A percentile compares a stretch with the other conserved stretches of the same genome.
Evolutionary conservation across 305 asterid genomes (phyloP).

Genomic region (Fraxinus sp.): DNA sequence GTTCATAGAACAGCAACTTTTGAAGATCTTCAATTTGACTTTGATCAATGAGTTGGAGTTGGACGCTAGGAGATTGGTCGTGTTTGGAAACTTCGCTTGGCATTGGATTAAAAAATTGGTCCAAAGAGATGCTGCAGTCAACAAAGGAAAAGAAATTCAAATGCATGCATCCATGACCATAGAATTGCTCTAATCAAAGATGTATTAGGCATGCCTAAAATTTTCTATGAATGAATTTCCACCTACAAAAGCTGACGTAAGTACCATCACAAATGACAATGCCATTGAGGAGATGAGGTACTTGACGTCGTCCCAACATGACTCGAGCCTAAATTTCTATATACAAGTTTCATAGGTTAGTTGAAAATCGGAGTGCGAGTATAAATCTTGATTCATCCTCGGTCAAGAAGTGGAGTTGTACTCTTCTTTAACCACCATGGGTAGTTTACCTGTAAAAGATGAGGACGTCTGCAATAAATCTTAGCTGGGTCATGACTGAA

Average conservation of each 20-base stretch:
- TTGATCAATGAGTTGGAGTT: constrained; percentile 42
- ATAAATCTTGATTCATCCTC: constrained; percentile 3
- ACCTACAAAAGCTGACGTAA: constrained; percentile 1
- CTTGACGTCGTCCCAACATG: neutral
- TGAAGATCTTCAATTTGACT: constrained; percentile 56
- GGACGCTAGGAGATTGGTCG: constrained; percentile 31
- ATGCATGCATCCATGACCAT: constrained; percentile 5
- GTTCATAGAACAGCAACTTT: constrained; percentile 46
- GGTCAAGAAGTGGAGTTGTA: constrained; percentile 14
- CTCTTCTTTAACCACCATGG: constrained; percentile 1
- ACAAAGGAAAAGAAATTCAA: constrained; percentile 17
- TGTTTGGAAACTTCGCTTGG: constrained; percentile 40
- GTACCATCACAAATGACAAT: neutral
- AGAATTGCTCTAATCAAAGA: neutral
- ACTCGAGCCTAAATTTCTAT: neutral
- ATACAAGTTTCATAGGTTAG: neutral
- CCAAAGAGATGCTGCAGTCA: constrained; percentile 67
- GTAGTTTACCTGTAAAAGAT: constrained; percentile 69
- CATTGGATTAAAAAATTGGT: constrained; percentile 57
- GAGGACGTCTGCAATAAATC: constrained; percentile 66
- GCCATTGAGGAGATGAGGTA: neutral
- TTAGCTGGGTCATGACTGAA: constrained; percentile 60
- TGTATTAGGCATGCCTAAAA: neutral
- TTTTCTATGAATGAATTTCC: neutral
- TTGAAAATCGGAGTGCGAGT: neutral